Evolutionary conservation across 2,329 filamentous ascomycete genomes (phyloP).

Genomic region (Fusarium devonianum): DNA sequence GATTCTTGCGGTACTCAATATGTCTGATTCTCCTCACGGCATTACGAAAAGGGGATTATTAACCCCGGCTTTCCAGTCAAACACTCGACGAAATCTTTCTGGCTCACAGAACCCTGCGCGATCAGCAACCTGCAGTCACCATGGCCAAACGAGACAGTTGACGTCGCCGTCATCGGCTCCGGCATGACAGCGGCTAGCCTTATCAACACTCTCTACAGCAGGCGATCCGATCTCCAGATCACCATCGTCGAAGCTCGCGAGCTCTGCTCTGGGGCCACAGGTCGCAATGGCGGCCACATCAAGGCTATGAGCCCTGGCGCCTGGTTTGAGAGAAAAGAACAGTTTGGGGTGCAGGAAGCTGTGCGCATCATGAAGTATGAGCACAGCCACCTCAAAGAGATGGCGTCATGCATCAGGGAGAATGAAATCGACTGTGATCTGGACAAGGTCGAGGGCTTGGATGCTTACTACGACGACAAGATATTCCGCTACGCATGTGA

Average conservation of each 20-base stretch:
- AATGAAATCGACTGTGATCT: conserved; percentile 34
- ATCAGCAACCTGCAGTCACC: conserved; percentile 41
- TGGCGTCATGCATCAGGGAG: conserved; percentile 26
- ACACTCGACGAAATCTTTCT: conserved; percentile 45
- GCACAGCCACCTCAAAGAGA: conserved; percentile 30
- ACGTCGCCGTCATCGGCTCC: conserved; percentile 37
- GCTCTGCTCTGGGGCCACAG: conserved; percentile 47
- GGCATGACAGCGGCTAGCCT: conserved; percentile 28
- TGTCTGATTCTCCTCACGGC: conserved; percentile 10
- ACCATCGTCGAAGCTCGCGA: conserved; percentile 47
- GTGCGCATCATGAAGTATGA: conserved; percentile 36
- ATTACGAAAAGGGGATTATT: conserved; percentile 16
- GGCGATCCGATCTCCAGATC: conserved; percentile 35
- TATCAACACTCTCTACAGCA: conserved; percentile 26
- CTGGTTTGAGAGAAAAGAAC: conserved; percentile 13
- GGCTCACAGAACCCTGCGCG: conserved; percentile 44
- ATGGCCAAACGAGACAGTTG: conserved; percentile 14
- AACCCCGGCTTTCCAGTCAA: conserved; percentile 39
- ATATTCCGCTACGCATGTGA: conserved; percentile 22
- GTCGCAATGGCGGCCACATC: conserved; percentile 48
- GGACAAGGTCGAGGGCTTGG: conserved; percentile 4
- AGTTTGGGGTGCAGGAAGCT: conserved; percentile 38
- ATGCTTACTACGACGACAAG: conserved; percentile 16
- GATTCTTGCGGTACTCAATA: too few species aligned
- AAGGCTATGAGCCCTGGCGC: conserved; percentile 27